These are phyloP conservation scores for Boletus pseudopeckii DNA, from an alignment of 768 basidiomycete genomes.

Conservation along the genomic window DNA sequence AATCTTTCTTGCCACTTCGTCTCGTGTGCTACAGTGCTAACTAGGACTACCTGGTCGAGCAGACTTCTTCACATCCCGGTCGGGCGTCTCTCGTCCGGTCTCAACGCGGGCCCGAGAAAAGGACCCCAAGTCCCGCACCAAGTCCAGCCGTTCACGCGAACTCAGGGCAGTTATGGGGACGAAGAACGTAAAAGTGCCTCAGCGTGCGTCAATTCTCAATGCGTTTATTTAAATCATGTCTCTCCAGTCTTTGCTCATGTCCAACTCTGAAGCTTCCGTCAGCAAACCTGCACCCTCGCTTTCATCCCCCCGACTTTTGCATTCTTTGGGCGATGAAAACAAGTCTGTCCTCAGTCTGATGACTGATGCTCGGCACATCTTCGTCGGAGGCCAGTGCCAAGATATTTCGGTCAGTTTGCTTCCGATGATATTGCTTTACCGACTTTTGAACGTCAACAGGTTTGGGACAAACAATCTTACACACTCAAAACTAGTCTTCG, in stretches of 20 bases:
- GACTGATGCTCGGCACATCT: slow-evolving; percentile 70
- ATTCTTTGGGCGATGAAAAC: slow-evolving; percentile 66
- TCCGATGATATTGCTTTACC: neutral
- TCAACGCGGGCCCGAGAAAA: neutral
- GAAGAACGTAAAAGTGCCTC: slow-evolving; percentile 18
- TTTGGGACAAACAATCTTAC: slow-evolving; percentile 78
- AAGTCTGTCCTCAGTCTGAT: slow-evolving; percentile 75
- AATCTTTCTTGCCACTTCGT: neutral
- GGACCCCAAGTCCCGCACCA: neutral
- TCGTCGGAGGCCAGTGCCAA: slow-evolving; percentile 75
- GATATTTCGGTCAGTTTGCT: slow-evolving; percentile 62
- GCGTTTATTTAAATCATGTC: neutral
- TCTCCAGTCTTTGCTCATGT: slow-evolving; percentile 9
- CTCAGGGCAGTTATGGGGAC: neutral
- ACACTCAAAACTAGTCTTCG: slow-evolving; percentile 63
- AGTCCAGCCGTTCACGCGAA: slow-evolving; percentile 4
- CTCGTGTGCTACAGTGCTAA: neutral
- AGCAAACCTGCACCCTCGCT: slow-evolving; percentile 50
- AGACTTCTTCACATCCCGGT: neutral
- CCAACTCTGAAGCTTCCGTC: slow-evolving; percentile 46
- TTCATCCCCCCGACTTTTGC: slow-evolving; percentile 51
- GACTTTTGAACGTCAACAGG: slow-evolving; percentile 43
- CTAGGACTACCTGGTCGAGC: neutral
- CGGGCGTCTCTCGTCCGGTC: neutral
- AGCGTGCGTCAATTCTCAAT: slow-evolving; percentile 21